These are phyloP conservation scores for Oryza australiensis DNA, from an alignment of 176 grass and related monocot species.

Conservation along the genomic window DNA sequence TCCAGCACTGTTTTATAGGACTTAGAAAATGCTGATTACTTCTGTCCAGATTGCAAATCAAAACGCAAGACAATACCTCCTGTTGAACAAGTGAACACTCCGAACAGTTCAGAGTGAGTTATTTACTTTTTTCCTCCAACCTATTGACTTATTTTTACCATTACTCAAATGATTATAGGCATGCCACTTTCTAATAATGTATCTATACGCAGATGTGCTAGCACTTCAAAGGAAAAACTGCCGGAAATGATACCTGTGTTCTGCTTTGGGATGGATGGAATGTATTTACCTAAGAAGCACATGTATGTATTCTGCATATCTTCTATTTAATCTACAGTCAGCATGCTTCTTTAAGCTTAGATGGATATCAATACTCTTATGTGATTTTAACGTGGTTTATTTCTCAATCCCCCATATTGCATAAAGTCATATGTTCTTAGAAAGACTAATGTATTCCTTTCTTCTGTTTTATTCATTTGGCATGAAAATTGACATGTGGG, in stretches of 20 bases:
- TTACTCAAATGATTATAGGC: conserved; percentile 19
- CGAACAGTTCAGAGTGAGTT: conserved; percentile 53
- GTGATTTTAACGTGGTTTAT: background rate
- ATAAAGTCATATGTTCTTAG: background rate
- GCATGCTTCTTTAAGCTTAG: conserved; percentile 24
- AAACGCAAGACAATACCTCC: conserved; percentile 36
- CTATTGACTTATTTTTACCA: background rate
- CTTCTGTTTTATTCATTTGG: background rate
- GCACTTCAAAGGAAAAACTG: conserved; percentile 52
- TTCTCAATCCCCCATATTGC: background rate
- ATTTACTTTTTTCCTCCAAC: conserved; percentile 16
- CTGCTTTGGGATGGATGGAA: conserved; percentile 66
- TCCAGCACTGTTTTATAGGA: conserved; percentile 50
- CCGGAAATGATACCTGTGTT: conserved; percentile 59
- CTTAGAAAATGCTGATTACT: conserved; percentile 78
- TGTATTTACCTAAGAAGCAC: conserved; percentile 81
- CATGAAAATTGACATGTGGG: background rate
- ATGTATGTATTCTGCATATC: conserved; percentile 57
- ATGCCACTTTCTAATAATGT: conserved; percentile 32
- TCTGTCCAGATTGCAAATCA: conserved; percentile 88
- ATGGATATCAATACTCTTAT: conserved; percentile 12
- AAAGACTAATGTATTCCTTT: conserved; percentile 13
- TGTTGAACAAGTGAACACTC: conserved; percentile 15
- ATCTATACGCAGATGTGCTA: conserved; percentile 51
- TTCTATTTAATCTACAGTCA: conserved; percentile 11